Evolutionary conservation across 1,139 yeast genomes (phyloP).

Genomic region (Taphrina sp.): DNA sequence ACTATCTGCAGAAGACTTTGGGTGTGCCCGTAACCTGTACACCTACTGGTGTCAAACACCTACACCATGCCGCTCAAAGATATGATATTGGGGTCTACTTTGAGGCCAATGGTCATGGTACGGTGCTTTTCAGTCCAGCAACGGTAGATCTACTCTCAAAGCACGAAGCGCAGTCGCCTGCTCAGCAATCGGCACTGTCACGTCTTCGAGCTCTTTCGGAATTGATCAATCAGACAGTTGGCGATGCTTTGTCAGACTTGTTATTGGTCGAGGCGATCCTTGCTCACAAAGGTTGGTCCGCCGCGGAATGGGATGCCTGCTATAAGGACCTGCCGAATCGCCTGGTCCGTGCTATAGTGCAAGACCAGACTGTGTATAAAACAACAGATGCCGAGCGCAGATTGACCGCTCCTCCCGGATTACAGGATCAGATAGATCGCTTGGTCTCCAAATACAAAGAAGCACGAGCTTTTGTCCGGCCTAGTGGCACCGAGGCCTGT

Average conservation of each 20-base stretch:
- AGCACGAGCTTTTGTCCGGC: conserved; percentile 91
- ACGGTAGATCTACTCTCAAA: conserved; percentile 49
- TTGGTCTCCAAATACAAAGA: conserved; percentile 56
- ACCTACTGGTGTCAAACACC: conserved; percentile 93
- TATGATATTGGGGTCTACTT: conserved; percentile 91
- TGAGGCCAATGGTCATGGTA: conserved; percentile 99
- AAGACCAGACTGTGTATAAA: conserved; percentile 72
- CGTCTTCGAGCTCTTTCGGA: conserved; percentile 59
- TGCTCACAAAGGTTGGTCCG: conserved; percentile 56
- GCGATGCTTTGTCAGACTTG: conserved; percentile 92
- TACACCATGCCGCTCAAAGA: conserved; percentile 81
- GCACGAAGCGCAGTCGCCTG: conserved; percentile 44
- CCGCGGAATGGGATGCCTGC: conserved; percentile 70
- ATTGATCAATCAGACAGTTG: conserved; percentile 91
- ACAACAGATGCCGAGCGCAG: conserved; percentile 87
- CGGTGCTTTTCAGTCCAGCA: conserved; percentile 72
- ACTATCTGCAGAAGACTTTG: conserved; percentile 61
- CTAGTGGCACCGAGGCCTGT: conserved; percentile 97
- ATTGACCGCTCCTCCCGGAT: conserved; percentile 69
- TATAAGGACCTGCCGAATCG: conserved; percentile 86
- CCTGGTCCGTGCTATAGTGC: conserved; percentile 74
- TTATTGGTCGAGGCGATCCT: conserved; percentile 70
- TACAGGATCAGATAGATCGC: conserved; percentile 71
- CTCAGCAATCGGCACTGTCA: conserved; percentile 51
- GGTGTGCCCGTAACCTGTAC: conserved; percentile 82